Evolutionary conservation across 345 rosid species (phyloP), one percentile per base, ranked within the genome.

Genomic region (Populus nigra): DNA sequence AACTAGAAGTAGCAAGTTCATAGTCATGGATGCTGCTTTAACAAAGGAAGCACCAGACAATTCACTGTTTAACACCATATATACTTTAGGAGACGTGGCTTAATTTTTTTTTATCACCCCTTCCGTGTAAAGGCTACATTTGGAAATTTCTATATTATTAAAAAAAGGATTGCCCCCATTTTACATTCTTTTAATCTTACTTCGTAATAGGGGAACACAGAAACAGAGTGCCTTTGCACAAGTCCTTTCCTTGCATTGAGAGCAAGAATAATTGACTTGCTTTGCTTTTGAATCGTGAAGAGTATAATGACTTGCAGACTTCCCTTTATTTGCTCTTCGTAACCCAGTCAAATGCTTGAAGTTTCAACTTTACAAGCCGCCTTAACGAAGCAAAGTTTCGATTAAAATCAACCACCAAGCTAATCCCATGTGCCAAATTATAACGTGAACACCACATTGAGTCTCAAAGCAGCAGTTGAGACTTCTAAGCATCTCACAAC

Each of bases 21-120:
- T 55, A 50, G 73, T 50, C 91, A 91, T 89, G 79, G 85, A 72
- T 72, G 36, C 71, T 53, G 49, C 53, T 84, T 29, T 8, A 36
- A 35, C 5, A 47, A 6, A 35, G 23, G 8, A 10, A 31, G 62
- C n/a, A 38, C 23, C 59, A 9, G 76, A 55, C 63, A 79, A 47
- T 29, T 22, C 39, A 72, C 77, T 71, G 77, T 67, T 23, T 8
- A 5, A 11, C 33, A 49, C 5, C 55, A 65, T 33, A 33, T 33
- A 33, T 71, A 74, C 47, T 73, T 29, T 10, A 66, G 29, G 72
- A 47, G 50, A 16, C 20, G 55, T 18, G 33, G 20, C 35, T 27
- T 47, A 25, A 69, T 33, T 27, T 69, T 59, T 33, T 20, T 10
- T 43, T 8, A 41, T 39, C 49, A 67, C 57, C 38, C 50, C 50